Evolutionary conservation across 1,284 basidiomycete genomes (phyloP), one percentile per base, ranked within the genome.

Genomic region (Boletus subluridellus): DNA sequence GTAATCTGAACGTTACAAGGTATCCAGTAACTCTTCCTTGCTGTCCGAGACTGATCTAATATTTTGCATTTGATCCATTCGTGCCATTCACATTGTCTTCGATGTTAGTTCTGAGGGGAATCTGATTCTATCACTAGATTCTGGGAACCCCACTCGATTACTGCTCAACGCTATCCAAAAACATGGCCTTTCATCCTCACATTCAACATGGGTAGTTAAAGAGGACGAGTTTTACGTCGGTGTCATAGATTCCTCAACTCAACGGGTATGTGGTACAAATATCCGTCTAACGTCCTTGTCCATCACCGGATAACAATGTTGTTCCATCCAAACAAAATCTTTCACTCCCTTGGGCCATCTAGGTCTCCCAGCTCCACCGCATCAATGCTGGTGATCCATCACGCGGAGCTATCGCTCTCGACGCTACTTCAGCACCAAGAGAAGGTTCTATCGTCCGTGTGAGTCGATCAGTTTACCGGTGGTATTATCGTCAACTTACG

Each of bases 331-430:
- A 42, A 52, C 48, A 15, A 15, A 17, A 9, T 17, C 4, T 24
- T 44, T 3, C 26, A 7, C 12, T 21, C 11, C 26, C 5, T 44
- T 47, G 34, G 12, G 44, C 39, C 34, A 34, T 52, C 21, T 47
- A 83, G 80, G 62, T 81, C 9, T 66, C 69, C 44, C 77, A 80
- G 51, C 73, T 86, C 24, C 82, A 82, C 64, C 76, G 73, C 56
- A 88, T 95, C 62, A 83, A 82, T 15, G 87, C 89, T 0, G 93
- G 93, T 1, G 92, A 92, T 70, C 92, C 90, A 0, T 85, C 84
- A 26, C 80, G 89, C 10, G 93, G 93, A 0, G 83, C 84, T 0
- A 77, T 95, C 17, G 84, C 89, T 0, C 76, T 95, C 1, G 86
- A 89, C 38, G 80, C 83, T 17, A 78, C 83, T 39, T 78, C 77